These are phyloP conservation scores for Suhomyces tanzawaensis DNA, from an alignment of 805 yeast genomes.

Conservation along the genomic window DNA sequence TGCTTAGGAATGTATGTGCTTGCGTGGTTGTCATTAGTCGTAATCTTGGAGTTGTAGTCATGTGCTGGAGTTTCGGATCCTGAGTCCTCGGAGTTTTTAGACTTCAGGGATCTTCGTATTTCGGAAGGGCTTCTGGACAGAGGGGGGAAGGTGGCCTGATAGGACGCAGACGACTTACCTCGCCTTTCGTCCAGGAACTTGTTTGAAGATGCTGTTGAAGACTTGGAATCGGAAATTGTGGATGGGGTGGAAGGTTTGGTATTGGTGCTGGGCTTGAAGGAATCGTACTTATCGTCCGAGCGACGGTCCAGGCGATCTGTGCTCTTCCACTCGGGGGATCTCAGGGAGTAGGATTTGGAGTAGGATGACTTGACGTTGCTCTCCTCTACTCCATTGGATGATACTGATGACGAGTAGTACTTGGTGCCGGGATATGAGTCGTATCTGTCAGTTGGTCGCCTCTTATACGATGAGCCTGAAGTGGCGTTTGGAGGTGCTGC, in stretches of 20 bases:
- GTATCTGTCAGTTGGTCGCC: slow-evolving; percentile 19
- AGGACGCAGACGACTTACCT: slow-evolving; percentile 5
- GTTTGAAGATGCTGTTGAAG: slow-evolving; percentile 5
- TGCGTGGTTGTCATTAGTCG: slow-evolving; percentile 6
- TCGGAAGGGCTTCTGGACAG: background rate
- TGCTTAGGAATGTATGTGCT: background rate
- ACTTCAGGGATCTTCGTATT: background rate
- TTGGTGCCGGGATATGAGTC: slow-evolving; percentile 18
- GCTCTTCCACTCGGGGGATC: slow-evolving; percentile 2
- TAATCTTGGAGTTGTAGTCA: background rate
- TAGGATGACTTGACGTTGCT: slow-evolving; percentile 2
- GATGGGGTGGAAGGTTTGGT: background rate
- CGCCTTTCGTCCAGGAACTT: slow-evolving; percentile 12
- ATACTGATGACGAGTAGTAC: slow-evolving; percentile 8
- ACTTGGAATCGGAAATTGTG: background rate
- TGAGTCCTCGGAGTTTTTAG: background rate
- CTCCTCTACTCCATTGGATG: slow-evolving; percentile 4
- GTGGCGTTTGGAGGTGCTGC: slow-evolving; percentile 6
- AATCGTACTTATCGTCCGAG: background rate
- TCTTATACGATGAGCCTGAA: slow-evolving; percentile 9
- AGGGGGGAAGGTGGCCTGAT: background rate
- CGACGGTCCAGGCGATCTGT: background rate
- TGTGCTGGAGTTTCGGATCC: background rate
- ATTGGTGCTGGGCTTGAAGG: background rate
- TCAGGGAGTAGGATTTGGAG: slow-evolving; percentile 1